phyloP scores from a whole-genome alignment of 2,329 filamentous ascomycete species.

The Sporothrix schenckii region DNA sequence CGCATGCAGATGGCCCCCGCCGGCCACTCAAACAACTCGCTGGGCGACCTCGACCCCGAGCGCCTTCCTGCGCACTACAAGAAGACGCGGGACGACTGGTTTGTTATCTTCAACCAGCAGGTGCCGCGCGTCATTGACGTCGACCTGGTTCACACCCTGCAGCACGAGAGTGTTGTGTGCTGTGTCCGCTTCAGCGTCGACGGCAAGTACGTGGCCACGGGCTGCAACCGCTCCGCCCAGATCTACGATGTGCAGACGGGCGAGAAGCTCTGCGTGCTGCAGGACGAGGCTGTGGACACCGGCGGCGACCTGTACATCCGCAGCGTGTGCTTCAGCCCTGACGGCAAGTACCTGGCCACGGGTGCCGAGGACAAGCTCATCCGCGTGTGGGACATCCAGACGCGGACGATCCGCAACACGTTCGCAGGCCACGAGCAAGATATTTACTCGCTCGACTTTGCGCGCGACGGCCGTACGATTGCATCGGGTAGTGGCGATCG shows the following conservation, averaged over 20 bases:
- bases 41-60: conserved; percentile 86
- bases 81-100: conserved; percentile 90
- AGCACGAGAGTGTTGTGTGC: conserved; percentile 95
- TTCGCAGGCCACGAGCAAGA: conserved; percentile 98
- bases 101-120: conserved; percentile 92
- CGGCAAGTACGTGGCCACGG: conserved; percentile 92
- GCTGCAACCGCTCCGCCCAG: conserved; percentile 98
- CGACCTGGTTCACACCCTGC: conserved; percentile 87
- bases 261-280: conserved; percentile 83
- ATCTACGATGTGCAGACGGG: conserved; percentile 93
- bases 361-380: conserved; percentile 98
- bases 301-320: conserved; percentile 94
- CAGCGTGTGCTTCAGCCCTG: conserved; percentile 97
- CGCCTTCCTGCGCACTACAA: conserved; percentile 83
- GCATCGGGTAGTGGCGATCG: conserved; percentile 94
- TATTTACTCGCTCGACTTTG: conserved; percentile 95
- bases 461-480: conserved; percentile 88
- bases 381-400: conserved; percentile 91
- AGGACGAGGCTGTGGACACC: conserved; percentile 84
- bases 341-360: conserved; percentile 90
- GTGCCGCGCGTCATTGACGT: conserved; percentile 90
- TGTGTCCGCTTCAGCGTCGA: conserved; percentile 96
- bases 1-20: conserved; percentile 57
- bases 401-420: conserved; percentile 81
- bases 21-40: conserved; percentile 60